Conservation (phyloP, 306 rosid genomes). For the Vigna reflexopilosa region DNA sequence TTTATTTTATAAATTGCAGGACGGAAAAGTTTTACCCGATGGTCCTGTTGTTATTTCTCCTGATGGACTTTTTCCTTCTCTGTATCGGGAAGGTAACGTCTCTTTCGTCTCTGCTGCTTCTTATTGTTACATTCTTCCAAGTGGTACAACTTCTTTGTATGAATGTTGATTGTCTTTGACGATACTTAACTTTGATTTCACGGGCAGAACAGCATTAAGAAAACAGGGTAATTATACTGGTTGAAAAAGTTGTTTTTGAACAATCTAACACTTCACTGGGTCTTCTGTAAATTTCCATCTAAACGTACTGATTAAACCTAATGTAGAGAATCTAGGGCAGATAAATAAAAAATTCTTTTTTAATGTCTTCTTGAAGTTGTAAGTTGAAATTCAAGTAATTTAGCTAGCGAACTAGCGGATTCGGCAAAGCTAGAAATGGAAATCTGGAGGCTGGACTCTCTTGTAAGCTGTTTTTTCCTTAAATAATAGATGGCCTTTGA, state of each 20-base stretch:
- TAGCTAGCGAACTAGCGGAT: background rate
- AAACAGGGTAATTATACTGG: constrained; percentile 1
- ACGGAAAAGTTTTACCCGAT: constrained; percentile 90
- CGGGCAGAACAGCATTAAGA: background rate
- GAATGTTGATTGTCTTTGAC: background rate
- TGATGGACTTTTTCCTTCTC: constrained; percentile 95
- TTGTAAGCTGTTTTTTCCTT: constrained; percentile 4
- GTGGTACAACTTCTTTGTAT: background rate
- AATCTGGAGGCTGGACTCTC: constrained; percentile 6
- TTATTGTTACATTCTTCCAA: constrained; percentile 1
- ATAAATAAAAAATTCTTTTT: background rate
- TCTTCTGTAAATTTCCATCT: background rate
- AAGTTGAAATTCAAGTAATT: constrained; percentile 10
- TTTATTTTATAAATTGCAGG: constrained; percentile 56
- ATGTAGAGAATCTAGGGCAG: background rate
- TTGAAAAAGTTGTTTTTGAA: background rate
- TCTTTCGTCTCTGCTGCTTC: constrained; percentile 22
- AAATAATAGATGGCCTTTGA: background rate
- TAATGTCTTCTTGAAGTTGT: constrained; percentile 2
- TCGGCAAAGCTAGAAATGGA: constrained; percentile 36
- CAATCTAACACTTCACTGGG: background rate
- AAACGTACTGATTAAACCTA: constrained; percentile 4
- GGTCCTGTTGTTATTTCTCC: constrained; percentile 99
- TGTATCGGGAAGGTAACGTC: constrained; percentile 91
- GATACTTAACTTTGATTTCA: constrained; percentile 33